phyloP scores from a whole-genome alignment of 1,139 yeast genomes.

The Scheffersomyces quercinus region DNA sequence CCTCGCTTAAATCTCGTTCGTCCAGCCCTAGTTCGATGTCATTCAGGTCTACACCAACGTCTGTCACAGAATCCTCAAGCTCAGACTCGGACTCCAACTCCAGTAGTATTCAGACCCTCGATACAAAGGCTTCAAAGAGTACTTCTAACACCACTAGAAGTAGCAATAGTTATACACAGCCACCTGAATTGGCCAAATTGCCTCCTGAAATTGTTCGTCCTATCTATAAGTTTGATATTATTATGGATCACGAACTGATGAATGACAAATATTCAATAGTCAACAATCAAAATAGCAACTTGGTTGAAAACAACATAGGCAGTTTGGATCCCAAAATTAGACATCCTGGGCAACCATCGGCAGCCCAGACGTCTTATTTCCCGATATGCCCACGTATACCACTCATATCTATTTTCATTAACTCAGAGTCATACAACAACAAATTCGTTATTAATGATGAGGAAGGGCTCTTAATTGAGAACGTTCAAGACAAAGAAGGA shows the following conservation, averaged over 20 bases:
- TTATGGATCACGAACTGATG: slow-evolving; percentile 44
- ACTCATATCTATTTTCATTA: slow-evolving; percentile 35
- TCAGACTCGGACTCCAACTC: slow-evolving; percentile 28
- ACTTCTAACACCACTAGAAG: slow-evolving; percentile 8
- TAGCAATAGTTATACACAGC: slow-evolving; percentile 21
- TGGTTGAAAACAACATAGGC: too few relatives aligned
- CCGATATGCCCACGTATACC: slow-evolving; percentile 33
- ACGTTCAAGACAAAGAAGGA: slow-evolving; percentile 25
- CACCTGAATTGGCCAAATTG: slow-evolving; percentile 45
- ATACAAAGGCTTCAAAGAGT: slow-evolving; percentile 2
- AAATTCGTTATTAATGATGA: slow-evolving; percentile 35
- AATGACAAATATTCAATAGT: slow-evolving; percentile 32
- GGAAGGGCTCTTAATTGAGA: slow-evolving; percentile 15
- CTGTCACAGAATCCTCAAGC: slow-evolving; percentile 38
- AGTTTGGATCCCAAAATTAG: neutral
- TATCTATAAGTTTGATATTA: slow-evolving; percentile 47
- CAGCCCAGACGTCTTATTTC: slow-evolving; percentile 5
- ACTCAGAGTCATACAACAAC: slow-evolving; percentile 28
- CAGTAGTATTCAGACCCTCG: slow-evolving; percentile 5
- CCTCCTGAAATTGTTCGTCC: slow-evolving; percentile 53
- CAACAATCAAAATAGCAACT: slow-evolving; percentile 12
- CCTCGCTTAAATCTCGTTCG: slow-evolving; percentile 37
- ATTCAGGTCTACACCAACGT: slow-evolving; percentile 41
- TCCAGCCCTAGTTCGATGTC: slow-evolving; percentile 48
- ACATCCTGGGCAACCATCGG: neutral